A percentile compares a stretch with the other conserved stretches of the same genome.
These are phyloP conservation scores for Diutina mesorugosa DNA, from an alignment of 1,139 yeast species.

Conservation along the genomic window DNA sequence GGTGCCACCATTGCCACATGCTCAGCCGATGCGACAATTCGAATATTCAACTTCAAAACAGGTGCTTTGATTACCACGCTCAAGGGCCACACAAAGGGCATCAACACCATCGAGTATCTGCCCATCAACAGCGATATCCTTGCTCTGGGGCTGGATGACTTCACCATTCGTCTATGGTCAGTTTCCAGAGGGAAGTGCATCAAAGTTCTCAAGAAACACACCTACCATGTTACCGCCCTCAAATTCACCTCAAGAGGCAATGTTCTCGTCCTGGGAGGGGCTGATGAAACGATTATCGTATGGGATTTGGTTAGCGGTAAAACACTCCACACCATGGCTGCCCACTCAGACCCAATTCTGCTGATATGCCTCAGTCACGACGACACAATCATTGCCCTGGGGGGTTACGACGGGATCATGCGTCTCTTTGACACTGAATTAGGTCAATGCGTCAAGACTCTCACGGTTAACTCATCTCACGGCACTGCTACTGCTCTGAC, in stretches of 20 bases:
- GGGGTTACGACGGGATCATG: conserved; percentile 84
- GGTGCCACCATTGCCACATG: conserved; percentile 50
- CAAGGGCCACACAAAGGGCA: conserved; percentile 54
- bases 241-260: conserved; percentile 67
- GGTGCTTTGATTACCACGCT: conserved; percentile 24
- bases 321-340: conserved; percentile 70
- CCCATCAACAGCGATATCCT: conserved; percentile 56
- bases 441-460: conserved; percentile 85
- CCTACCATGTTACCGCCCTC: conserved; percentile 72
- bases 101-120: conserved; percentile 63
- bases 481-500: conserved; percentile 50
- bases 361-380: conserved; percentile 65
- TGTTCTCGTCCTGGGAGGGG: conserved; percentile 66
- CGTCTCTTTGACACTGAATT: conserved; percentile 78
- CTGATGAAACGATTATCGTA: conserved; percentile 81
- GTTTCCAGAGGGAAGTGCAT: conserved; percentile 36
- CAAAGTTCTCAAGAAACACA: conserved; percentile 63
- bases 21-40: conserved; percentile 19
- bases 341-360: conserved; percentile 87
- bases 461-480: conserved; percentile 55
- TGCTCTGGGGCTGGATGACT: conserved; percentile 84
- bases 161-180: conserved; percentile 68
- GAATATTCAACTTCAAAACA: conserved; percentile 11
- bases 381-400: conserved; percentile 73
- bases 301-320: conserved; percentile 78